These are phyloP conservation scores for Anthoceros angustus DNA, from an alignment of 225 moss, liverwort and hornwort genomes.

Conservation along the genomic window DNA sequence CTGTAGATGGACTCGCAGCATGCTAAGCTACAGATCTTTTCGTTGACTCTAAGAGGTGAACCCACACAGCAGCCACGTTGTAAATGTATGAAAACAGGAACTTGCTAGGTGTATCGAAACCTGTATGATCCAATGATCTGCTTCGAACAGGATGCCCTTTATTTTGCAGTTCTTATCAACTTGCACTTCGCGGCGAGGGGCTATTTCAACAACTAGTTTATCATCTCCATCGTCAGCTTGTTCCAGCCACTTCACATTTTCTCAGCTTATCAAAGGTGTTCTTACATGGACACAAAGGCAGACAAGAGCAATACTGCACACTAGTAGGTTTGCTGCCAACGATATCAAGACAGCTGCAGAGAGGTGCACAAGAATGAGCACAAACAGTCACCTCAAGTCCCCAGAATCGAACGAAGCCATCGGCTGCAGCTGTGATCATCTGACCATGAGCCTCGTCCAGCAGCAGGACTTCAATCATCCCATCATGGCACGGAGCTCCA, in stretches of 20 bases:
- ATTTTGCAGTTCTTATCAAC: conserved; percentile 57
- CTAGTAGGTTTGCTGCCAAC: conserved; percentile 8
- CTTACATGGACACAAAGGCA: not conserved
- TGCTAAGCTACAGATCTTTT: not conserved
- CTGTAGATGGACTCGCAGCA: not conserved
- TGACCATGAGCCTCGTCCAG: conserved; percentile 52
- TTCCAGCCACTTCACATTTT: conserved; percentile 87
- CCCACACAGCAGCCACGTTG: not conserved
- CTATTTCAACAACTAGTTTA: conserved; percentile 83
- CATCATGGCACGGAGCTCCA: conserved; percentile 56
- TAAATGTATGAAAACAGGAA: not conserved
- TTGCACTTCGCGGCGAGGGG: conserved; percentile 51
- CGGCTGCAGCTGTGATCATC: conserved; percentile 75
- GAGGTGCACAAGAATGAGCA: not conserved
- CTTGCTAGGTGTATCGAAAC: conserved; percentile 12
- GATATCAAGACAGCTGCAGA: conserved; percentile 1
- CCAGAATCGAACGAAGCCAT: conserved; percentile 91
- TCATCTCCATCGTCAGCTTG: conserved; percentile 98
- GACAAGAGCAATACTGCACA: not conserved
- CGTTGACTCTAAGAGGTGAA: not conserved
- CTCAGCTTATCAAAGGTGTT: not conserved
- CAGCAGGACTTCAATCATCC: conserved; percentile 67
- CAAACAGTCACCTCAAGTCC: conserved; percentile 54
- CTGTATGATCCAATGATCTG: conserved; percentile 96
- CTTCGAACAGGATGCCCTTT: conserved; percentile 59